These are phyloP conservation scores for Alternaria triticimaculans DNA, from an alignment of 2,329 filamentous ascomycete genomes.

Conservation along the genomic window DNA sequence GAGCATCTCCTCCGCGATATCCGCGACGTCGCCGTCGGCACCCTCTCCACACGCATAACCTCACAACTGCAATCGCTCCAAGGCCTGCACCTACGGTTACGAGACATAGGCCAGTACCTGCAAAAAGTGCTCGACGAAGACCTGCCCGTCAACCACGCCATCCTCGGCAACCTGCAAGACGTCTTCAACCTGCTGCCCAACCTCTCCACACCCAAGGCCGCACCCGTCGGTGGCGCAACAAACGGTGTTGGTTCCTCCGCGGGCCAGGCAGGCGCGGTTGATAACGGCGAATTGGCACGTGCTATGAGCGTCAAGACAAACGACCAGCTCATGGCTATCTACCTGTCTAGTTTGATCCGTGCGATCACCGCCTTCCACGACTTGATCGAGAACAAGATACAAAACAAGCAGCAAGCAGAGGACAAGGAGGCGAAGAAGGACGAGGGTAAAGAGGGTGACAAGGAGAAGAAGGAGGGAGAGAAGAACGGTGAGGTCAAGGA, in stretches of 20 bases:
- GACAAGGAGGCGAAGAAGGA: constrained; percentile 81
- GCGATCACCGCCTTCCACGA: constrained; percentile 99
- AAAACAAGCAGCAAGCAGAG: constrained; percentile 96
- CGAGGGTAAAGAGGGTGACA: constrained; percentile 67
- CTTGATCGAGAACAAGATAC: constrained; percentile 99
- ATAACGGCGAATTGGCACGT: constrained; percentile 86
- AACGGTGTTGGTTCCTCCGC: constrained; percentile 59
- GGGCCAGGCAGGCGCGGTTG: constrained; percentile 55
- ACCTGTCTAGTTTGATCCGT: constrained; percentile 93
- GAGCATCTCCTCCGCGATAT: constrained; percentile 98
- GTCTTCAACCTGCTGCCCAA: constrained; percentile 99
- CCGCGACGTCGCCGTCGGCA: constrained; percentile 95
- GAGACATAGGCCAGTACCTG: constrained; percentile 93
- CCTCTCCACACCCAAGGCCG: constrained; percentile 79
- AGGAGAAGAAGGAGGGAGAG: constrained; percentile 67
- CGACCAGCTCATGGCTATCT: constrained; percentile 98
- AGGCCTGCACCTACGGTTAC: constrained; percentile 89
- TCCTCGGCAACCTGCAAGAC: constrained; percentile 97
- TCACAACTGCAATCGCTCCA: constrained; percentile 97
- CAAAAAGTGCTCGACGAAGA: constrained; percentile 94
- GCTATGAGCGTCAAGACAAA: constrained; percentile 99
- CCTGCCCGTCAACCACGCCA: constrained; percentile 94
- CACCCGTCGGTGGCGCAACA: constrained; percentile 54
- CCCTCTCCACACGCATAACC: constrained; percentile 93
- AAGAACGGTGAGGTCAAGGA: constrained; percentile 53